A percentile compares a stretch with the other conserved stretches of the same genome.
Conservation (phyloP, 495 filamentous ascomycete genomes). For the Thozetella sp. region DNA sequence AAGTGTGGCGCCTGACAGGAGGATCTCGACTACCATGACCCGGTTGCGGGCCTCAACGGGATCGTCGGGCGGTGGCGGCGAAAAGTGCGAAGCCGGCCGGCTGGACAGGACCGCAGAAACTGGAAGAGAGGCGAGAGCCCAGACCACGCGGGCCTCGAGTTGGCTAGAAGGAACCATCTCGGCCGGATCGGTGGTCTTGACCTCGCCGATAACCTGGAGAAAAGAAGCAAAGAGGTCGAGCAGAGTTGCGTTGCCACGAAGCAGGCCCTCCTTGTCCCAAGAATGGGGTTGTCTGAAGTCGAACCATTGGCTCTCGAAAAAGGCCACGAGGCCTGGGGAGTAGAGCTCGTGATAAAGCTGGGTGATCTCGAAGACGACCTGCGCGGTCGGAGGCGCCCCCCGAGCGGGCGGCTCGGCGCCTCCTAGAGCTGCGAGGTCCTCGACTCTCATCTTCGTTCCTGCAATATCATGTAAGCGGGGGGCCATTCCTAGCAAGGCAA, state of each 20-base stretch:
- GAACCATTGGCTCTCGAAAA: constrained; percentile 89
- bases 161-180: constrained; percentile 63
- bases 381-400: constrained; percentile 52
- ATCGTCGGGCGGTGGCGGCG: constrained; percentile 35
- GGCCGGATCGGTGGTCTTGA: constrained; percentile 51
- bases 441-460: constrained; percentile 74
- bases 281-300: constrained; percentile 45
- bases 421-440: constrained; percentile 72
- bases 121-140: constrained; percentile 55
- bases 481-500: constrained; percentile 19
- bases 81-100: constrained; percentile 20
- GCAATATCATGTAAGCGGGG: constrained; percentile 32
- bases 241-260: constrained; percentile 60
- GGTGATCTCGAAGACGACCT: constrained; percentile 67
- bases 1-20: constrained; percentile 70
- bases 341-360: constrained; percentile 78
- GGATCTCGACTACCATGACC: constrained; percentile 71
- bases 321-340: constrained; percentile 71
- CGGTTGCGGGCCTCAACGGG: constrained; percentile 63
- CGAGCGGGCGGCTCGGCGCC: constrained; percentile 63
- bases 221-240: constrained; percentile 66
- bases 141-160: constrained; percentile 73
- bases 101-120: constrained; percentile 20
- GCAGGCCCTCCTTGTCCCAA: constrained; percentile 20
- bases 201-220: constrained; percentile 42